These are phyloP conservation scores for Orbilia quercus DNA, from an alignment of 2,329 filamentous ascomycete genomes.

Conservation along the genomic window DNA sequence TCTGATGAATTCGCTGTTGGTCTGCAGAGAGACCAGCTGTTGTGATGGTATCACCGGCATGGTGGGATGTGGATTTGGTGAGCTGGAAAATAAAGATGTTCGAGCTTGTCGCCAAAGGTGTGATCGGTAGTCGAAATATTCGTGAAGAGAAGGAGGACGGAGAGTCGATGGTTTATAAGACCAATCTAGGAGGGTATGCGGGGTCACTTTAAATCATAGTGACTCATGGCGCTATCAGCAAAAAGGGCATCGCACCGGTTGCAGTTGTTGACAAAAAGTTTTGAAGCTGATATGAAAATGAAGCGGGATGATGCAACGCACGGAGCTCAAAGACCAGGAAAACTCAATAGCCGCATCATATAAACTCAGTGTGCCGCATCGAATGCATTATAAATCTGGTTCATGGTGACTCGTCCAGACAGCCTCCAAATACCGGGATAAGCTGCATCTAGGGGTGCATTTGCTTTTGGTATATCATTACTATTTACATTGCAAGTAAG, in stretches of 20 bases:
- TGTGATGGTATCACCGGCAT: slow-evolving; percentile 95
- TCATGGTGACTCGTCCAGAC: slow-evolving; percentile 6
- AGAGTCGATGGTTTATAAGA: slow-evolving; percentile 7
- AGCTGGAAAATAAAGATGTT: slow-evolving; percentile 1
- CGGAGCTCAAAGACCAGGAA: slow-evolving; percentile 35
- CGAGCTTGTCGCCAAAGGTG: slow-evolving; percentile 1
- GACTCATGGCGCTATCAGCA: slow-evolving; percentile 19
- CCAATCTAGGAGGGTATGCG: not conserved
- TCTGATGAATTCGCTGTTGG: slow-evolving; percentile 85
- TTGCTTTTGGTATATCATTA: slow-evolving; percentile 4
- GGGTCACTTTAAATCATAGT: slow-evolving; percentile 26
- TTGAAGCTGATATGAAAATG: slow-evolving; percentile 5
- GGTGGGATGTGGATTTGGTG: slow-evolving; percentile 11
- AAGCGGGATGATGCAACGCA: slow-evolving; percentile 34
- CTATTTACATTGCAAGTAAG: slow-evolving; percentile 19
- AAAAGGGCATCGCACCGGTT: too few relatives aligned
- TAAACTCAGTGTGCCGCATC: slow-evolving; percentile 1
- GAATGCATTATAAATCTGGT: slow-evolving; percentile 14
- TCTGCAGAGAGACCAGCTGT: slow-evolving; percentile 89
- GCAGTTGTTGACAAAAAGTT: not conserved
- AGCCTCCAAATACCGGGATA: not conserved
- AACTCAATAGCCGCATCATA: slow-evolving; percentile 22
- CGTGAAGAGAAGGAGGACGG: not conserved
- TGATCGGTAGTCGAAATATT: not conserved
- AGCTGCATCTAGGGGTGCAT: not conserved